Evolutionary conservation across 1,139 yeast species (phyloP).

Genomic region (Yamadazyma membranifaciens): DNA sequence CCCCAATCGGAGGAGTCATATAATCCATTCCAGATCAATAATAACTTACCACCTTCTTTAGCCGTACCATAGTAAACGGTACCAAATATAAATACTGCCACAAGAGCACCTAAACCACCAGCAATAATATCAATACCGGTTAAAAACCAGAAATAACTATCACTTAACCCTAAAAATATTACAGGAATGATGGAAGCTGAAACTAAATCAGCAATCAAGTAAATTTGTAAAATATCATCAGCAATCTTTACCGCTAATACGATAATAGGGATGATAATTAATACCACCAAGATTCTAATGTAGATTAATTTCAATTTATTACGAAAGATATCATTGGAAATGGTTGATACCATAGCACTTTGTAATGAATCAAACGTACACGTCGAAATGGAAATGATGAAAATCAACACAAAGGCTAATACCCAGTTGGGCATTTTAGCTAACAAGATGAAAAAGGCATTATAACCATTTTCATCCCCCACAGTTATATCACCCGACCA

Average conservation of each 20-base stretch:
- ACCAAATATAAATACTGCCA: conserved; percentile 82
- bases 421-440: conserved; percentile 85
- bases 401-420: conserved; percentile 76
- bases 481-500: conserved; percentile 77
- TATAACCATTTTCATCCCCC: conserved; percentile 58
- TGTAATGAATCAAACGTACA: conserved; percentile 89
- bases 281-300: conserved; percentile 68
- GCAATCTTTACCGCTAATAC: conserved; percentile 83
- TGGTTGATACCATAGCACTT: conserved; percentile 83
- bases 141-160: conserved; percentile 59
- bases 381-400: conserved; percentile 71
- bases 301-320: conserved; percentile 68
- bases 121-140: conserved; percentile 80
- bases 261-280: conserved; percentile 79
- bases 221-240: conserved; percentile 78
- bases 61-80: conserved; percentile 72
- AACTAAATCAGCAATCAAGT: conserved; percentile 85
- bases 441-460: conserved; percentile 70
- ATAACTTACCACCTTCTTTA: conserved; percentile 70
- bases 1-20: conserved; percentile 85
- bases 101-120: conserved; percentile 80
- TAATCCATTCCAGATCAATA: conserved; percentile 73
- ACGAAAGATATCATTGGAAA: conserved; percentile 86
- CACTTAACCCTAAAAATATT: conserved; percentile 75
- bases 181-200: conserved; percentile 86